Conservation (phyloP, 1,284 basidiomycete genomes). For the Cutaneotrichosporon mucoides region DNA sequence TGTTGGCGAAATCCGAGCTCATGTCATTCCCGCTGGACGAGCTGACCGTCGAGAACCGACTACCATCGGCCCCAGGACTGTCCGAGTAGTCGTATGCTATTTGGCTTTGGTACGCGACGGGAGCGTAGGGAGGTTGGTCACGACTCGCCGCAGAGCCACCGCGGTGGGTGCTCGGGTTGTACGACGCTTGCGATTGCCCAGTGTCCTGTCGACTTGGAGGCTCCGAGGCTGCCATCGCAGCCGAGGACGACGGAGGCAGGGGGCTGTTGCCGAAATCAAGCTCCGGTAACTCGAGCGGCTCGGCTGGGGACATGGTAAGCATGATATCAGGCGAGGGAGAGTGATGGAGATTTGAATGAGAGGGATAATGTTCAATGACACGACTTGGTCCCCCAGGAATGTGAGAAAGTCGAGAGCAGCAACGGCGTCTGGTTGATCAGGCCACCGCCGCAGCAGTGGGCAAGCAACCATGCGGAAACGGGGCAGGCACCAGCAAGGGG, state of each 20-base stretch:
- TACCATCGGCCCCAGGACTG: neutral
- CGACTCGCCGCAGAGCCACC: no score
- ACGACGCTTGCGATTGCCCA: no score
- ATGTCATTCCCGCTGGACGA: constrained; percentile 25
- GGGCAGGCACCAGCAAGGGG: no score
- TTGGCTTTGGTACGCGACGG: constrained; percentile 36
- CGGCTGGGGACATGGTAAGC: constrained; percentile 6
- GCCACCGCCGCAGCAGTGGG: neutral
- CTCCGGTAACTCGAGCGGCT: constrained; percentile 12
- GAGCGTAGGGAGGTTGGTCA: constrained; percentile 31
- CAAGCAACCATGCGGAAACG: neutral
- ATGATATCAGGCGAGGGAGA: neutral
- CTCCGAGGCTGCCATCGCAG: neutral
- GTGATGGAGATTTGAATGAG: neutral
- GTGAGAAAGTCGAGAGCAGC: no score
- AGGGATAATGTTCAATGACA: neutral
- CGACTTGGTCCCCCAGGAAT: no score
- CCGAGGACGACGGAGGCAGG: constrained; percentile 14
- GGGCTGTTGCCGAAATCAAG: constrained; percentile 7
- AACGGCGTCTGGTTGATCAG: no score
- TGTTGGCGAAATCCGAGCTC: constrained; percentile 24
- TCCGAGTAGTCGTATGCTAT: constrained; percentile 8
- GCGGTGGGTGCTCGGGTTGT: neutral
- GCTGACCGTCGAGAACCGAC: neutral
- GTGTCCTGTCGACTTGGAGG: no score